A percentile compares a stretch with the other conserved stretches of the same genome.
phyloP scores from a whole-genome alignment of 2,329 filamentous ascomycete species.

The Ascochyta rabiei region DNA sequence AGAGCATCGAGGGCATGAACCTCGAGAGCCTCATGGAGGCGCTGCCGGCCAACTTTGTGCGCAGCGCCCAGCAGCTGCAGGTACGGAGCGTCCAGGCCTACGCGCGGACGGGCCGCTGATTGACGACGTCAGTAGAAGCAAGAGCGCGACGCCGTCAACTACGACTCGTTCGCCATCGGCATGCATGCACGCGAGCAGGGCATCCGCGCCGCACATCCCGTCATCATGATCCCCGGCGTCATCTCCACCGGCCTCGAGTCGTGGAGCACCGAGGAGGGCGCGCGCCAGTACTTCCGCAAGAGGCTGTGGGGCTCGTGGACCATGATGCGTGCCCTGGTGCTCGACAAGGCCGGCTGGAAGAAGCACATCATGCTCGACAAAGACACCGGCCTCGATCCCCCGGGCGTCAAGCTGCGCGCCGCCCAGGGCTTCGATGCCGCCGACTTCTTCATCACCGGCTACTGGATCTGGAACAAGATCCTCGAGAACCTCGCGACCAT shows the following conservation, averaged over 20 bases:
- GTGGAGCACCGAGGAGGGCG: constrained; percentile 88
- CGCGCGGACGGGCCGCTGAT: constrained; percentile 25
- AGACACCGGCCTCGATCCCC: constrained; percentile 86
- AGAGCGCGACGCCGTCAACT: constrained; percentile 85
- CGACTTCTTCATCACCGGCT: constrained; percentile 87
- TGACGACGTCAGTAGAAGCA: constrained; percentile 64
- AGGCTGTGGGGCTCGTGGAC: constrained; percentile 97
- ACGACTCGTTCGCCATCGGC: constrained; percentile 93
- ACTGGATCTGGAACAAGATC: constrained; percentile 99
- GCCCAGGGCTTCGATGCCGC: constrained; percentile 97
- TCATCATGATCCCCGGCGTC: constrained; percentile 97
- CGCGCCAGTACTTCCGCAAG: constrained; percentile 90
- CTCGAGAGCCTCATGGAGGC: constrained; percentile 87
- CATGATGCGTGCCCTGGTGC: constrained; percentile 94
- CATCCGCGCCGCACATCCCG: constrained; percentile 78
- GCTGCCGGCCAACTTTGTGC: constrained; percentile 82
- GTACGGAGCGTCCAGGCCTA: constrained; percentile 54
- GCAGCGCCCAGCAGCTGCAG: constrained; percentile 84
- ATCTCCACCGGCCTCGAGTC: constrained; percentile 97
- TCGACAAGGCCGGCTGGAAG: constrained; percentile 96
- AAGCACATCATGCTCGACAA: constrained; percentile 96
- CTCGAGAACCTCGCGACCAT: constrained; percentile 95
- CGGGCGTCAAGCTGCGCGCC: constrained; percentile 85
- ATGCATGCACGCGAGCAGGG: constrained; percentile 82
- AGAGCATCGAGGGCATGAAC: constrained; percentile 71